Evolutionary conservation across 2,329 filamentous ascomycete species (phyloP), one percentile per base, ranked within the genome.

Genomic region (Trichoderma atrobrunneum): DNA sequence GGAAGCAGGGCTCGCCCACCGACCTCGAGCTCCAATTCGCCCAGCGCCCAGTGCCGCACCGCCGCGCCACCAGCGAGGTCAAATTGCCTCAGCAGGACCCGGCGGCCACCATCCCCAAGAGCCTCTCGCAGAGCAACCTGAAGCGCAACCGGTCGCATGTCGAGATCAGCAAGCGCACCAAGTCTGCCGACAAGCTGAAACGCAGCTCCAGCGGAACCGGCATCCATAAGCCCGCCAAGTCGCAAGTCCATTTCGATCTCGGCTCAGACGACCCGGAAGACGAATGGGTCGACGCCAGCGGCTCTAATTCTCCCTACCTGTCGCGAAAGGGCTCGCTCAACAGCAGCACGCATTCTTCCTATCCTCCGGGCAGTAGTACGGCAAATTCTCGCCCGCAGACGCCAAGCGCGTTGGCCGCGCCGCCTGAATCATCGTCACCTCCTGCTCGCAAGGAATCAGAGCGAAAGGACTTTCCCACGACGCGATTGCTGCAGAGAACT

Each of bases 251-350:
- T 77, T 91, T 91, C 76, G 88, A 90, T 76, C 84, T 91, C 69
- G 89, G 89, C 67, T 86, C 82, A 75, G 82, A 83, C 74, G 84
- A 82, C 59, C 80, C 79, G 11, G 80, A 80, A 56, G 88, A 89
- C 84, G 89, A 89, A 82, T 91, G 90, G 90, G 88, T 91, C 56
- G 90, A 92, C 80, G 89, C 89, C 72, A 91, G 88, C 79, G 85
- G 85, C 61, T 90, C 88, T 71, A 89, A 89, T 66, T 90, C 88
- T 12, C 89, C 89, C 5, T 87, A 89, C 73, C 80, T 82, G 60
- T 83, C 82, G 66, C 80, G 82, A 71, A 83, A 83, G 74, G 80
- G 85, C 30, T 88, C 87, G 3, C 80, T 87, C 36, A 84, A 84
- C 72, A 84, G 85, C 79, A 86, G 84, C 74, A 84, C 81, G 24